Evolutionary conservation across 768 basidiomycete species (phyloP).

Genomic region (Fistulinella prunicolor): DNA sequence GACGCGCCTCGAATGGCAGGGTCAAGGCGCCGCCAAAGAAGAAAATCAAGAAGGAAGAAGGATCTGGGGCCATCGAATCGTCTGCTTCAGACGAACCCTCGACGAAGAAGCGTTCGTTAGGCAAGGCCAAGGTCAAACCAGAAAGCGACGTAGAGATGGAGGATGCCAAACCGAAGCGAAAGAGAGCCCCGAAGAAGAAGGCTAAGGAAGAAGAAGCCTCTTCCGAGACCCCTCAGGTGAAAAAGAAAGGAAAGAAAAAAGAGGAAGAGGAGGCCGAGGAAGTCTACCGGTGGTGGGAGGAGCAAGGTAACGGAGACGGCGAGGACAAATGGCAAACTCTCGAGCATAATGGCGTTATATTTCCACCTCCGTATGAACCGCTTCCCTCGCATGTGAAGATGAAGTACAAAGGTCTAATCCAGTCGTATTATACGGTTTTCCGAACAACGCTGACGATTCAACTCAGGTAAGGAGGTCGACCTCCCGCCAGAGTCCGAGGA

Average conservation of each 20-base stretch:
- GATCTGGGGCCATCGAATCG: slow-evolving; percentile 13
- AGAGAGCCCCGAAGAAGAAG: slow-evolving; percentile 52
- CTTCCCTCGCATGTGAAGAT: slow-evolving; percentile 84
- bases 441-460: slow-evolving; percentile 15
- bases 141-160: slow-evolving; percentile 49
- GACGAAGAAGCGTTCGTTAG: slow-evolving; percentile 21
- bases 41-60: slow-evolving; percentile 57
- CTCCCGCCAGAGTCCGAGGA: slow-evolving; percentile 89
- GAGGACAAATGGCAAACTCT: slow-evolving; percentile 92
- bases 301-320: slow-evolving; percentile 68
- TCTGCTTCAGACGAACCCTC: slow-evolving; percentile 36
- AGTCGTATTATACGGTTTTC: slow-evolving; percentile 8
- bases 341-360: slow-evolving; percentile 91
- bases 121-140: slow-evolving; percentile 41
- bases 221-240: slow-evolving; percentile 46
- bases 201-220: slow-evolving; percentile 43
- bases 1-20: slow-evolving; percentile 44
- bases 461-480: slow-evolving; percentile 68
- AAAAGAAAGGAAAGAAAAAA: slow-evolving; percentile 55
- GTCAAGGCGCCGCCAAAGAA: slow-evolving; percentile 59
- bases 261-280: slow-evolving; percentile 63
- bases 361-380: slow-evolving; percentile 91
- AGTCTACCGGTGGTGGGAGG: slow-evolving; percentile 87
- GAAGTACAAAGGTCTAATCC: slow-evolving; percentile 82
- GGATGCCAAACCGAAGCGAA: slow-evolving; percentile 42